Evolutionary conservation across 2,329 filamentous ascomycete species (phyloP), one percentile per base, ranked within the genome.

Genomic region (Talaromyces marneffei): DNA sequence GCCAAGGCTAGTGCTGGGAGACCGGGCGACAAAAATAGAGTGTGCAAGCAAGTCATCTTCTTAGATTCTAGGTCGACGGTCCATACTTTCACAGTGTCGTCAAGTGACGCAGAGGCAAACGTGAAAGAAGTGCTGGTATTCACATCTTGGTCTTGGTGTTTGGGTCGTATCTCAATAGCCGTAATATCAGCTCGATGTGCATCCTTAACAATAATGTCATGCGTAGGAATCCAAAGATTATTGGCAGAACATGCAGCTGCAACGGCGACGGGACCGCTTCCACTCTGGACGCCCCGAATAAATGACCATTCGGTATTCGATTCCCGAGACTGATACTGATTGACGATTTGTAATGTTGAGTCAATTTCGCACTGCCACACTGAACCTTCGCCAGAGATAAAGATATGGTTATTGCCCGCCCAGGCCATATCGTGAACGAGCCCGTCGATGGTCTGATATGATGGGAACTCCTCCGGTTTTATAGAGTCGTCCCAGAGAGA

Each of bases 31-130:
- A 79, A 64, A 58, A 70, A 70, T 33, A 79, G 66, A 16, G 70
- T 69, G 62, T 78, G 72, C 42, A 77, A 59, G 53, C 73, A 72
- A 18, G 71, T 67, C 57, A 76, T 71, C 48, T 71, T 70, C 63
- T 72, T 75, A 16, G 66, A 66, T 16, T 75, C 68, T 46, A 78
- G 58, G 62, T 79, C 68, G 53, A 78, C 66, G 40, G 75, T 68
- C 79, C 78, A 81, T 14, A 80, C 64, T 60, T 77, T 77, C 58
- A 79, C 71, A 8, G 72, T 78, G 40, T 77, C 73, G 62, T 80
- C 78, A 48, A 75, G 72, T 3, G 78, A 79, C 4, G 76, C 77
- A 14, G 78, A 78, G 6, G 77, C 78, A 48, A 80, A 70, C n/a
- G 72, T 64, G 23, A 77, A 67, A 1, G 66, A 59, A n/a, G 66